Evolutionary conservation across 345 rosid species (phyloP), one percentile per base, ranked within the genome.

Genomic region (Pistacia atlantica): DNA sequence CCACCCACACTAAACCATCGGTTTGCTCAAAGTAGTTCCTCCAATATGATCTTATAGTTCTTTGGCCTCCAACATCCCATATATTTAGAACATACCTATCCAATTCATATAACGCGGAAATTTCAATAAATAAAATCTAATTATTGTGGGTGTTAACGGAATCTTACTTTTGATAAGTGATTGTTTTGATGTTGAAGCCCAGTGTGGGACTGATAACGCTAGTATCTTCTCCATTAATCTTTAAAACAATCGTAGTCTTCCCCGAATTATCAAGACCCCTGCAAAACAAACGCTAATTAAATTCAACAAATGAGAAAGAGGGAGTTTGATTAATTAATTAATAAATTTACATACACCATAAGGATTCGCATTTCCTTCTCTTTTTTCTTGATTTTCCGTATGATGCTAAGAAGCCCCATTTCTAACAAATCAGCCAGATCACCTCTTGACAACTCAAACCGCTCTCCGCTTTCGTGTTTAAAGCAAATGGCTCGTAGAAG

Each of bases 281-380:
- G 81, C 84, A 73, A 46, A 54, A 73, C 28, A 33, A 61, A 54
- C 5, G 16, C 22, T 28, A 28, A 20, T 11, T 14, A 13, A 17
- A 31, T 31, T 38, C 48, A 22, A 80, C 2, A 11, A 31, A 57
- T 10, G 12, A 74, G 17, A 58, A 35, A 57, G 60, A 61, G 5
- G 54, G 22, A 69, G 46, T 33, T n/a, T 7, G 63, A 4, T 20
- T 37, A 66, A 45, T 8, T 33, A 13, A 35, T 49, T 16, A 45
- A 42, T 52, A 4, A 54, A 13, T 58, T 56, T 22, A 77, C 93
- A 62, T 88, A 93, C 97, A 96, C 98, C 98, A 96, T 93, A 20
- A 96, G 95, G 65, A 92, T 92, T 46, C 97, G 97, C 98, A 93
- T 92, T 83, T 96, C 97, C 70, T 92, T 96, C 88, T 96, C 99